Base-by-base conservation (phyloP, 331 rosid genomes). In the Telfairia occidentalis region DNA sequence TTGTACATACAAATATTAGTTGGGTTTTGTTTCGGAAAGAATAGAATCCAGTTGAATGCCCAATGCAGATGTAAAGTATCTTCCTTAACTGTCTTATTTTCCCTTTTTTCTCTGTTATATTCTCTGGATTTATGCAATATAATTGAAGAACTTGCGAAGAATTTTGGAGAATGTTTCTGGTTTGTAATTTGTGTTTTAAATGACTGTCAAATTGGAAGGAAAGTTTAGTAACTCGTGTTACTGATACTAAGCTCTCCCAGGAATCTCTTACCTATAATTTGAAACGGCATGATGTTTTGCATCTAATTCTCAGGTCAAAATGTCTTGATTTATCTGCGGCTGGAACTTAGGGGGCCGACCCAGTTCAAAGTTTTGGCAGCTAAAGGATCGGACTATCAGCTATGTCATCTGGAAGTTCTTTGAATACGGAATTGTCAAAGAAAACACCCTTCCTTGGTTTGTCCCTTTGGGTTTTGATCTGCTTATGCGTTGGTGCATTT, bases 381-480 rank as follows among this genome's bases (percentile, higher is more conserved):
- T 19, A 32, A 50, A 55, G 64, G 58, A 16, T 46, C 59, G 24
- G 57, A 30, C 58, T 42, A 23, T 43, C 29, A 46, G 57, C 50
- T 43, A 89, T 89, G 95, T 80, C 96, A 75, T 57, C 87, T 9
- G 81, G 60, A 66, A 40, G 78, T 58, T 84, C 90, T 77, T 79
- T 95, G 86, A 81, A 87, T 66, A 83, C 79, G 28, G 87, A 87
- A 82, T 78, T 95, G 70, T 91, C 96, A 0, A 95, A 83, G 86
- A 91, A 87, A 89, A 90, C 89, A 0, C 77, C 90, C 1, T 30
- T 90, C 78, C 79, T 92, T 77, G 99, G 96, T 66, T 83, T 95
- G 83, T 92, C 81, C 78, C 64, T 89, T 70, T 95, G 97, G 97
- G 96, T 89, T 85, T 84, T 92, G 83, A 87, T 95, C 35, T 86